A percentile compares a stretch with the other conserved stretches of the same genome.
These are phyloP conservation scores for Lachancea sp. DNA, from an alignment of 805 yeast genomes.

Conservation along the genomic window DNA sequence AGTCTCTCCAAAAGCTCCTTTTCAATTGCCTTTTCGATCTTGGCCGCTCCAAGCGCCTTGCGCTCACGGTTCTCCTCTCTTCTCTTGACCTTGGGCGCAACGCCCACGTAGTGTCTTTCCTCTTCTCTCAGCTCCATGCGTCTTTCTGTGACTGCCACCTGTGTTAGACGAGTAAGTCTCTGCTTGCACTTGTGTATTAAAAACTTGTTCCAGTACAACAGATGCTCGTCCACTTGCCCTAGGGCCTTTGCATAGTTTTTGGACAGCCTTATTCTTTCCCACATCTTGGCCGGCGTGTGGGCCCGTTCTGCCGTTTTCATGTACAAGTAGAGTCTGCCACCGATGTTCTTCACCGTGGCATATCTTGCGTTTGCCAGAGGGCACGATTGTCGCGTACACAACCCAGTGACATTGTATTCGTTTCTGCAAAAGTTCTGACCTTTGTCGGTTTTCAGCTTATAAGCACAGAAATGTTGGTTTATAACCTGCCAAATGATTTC, in stretches of 20 bases:
- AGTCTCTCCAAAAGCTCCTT: slow-evolving; percentile 89
- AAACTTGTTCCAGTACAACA: slow-evolving; percentile 90
- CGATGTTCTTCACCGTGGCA: slow-evolving; percentile 77
- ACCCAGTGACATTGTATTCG: slow-evolving; percentile 92
- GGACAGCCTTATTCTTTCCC: slow-evolving; percentile 91
- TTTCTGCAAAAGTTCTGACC: slow-evolving; percentile 91
- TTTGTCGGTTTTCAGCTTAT: slow-evolving; percentile 81
- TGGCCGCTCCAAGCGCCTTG: slow-evolving; percentile 94
- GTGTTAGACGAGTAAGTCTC: slow-evolving; percentile 88
- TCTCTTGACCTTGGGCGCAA: slow-evolving; percentile 88
- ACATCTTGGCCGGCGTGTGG: slow-evolving; percentile 84
- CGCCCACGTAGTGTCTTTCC: slow-evolving; percentile 89
- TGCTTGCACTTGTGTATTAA: slow-evolving; percentile 92
- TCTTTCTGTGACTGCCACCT: slow-evolving; percentile 92
- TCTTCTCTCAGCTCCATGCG: slow-evolving; percentile 84
- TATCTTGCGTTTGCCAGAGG: slow-evolving; percentile 92
- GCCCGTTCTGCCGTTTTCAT: slow-evolving; percentile 98
- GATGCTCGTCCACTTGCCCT: slow-evolving; percentile 78
- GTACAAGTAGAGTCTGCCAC: slow-evolving; percentile 75
- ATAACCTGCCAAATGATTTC: slow-evolving; percentile 97
- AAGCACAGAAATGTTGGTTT: slow-evolving; percentile 92
- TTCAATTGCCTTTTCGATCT: slow-evolving; percentile 93
- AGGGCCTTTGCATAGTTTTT: slow-evolving; percentile 86
- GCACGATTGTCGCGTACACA: slow-evolving; percentile 89
- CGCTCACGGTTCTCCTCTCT: slow-evolving; percentile 93